These are phyloP conservation scores for Phytopythium chamaehyphon DNA, from an alignment of 352 stramenopile genomes.

Conservation along the genomic window DNA sequence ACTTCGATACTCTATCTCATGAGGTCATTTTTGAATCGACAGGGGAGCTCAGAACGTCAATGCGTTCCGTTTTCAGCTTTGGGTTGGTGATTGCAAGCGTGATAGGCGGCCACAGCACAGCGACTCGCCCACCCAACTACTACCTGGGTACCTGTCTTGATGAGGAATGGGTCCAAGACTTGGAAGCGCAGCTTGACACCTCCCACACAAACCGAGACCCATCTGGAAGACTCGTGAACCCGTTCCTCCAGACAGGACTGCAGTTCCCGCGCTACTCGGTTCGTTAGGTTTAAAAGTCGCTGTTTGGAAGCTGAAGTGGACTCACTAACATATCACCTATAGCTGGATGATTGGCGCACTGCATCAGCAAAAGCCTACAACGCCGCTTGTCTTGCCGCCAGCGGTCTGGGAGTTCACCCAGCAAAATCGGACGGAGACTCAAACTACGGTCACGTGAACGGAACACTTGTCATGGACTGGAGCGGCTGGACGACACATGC, in stretches of 20 bases:
- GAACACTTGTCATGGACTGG: conserved; percentile 28
- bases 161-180: conserved; percentile 23
- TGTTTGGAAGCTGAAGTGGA: too few species aligned
- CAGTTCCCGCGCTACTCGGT: conserved; percentile 19
- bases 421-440: conserved; percentile 9
- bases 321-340: background rate
- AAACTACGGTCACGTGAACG: conserved; percentile 12
- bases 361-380: conserved; percentile 7
- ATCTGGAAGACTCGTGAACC: conserved; percentile 20
- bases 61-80: too few species aligned
- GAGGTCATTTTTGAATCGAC: too few species aligned
- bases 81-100: too few species aligned
- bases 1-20: too few species aligned
- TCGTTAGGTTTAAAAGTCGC: background rate
- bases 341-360: conserved; percentile 23
- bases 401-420: conserved; percentile 12
- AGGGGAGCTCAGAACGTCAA: too few species aligned
- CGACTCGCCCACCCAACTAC: conserved; percentile 20
- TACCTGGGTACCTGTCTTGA: conserved; percentile 46
- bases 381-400: conserved; percentile 4
- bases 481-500: conserved; percentile 39
- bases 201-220: conserved; percentile 17
- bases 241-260: conserved; percentile 34
- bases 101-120: too few species aligned
- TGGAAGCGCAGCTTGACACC: conserved; percentile 16